Conservation (phyloP, 805 yeast species). For the Saccharomycopsis sp. region DNA sequence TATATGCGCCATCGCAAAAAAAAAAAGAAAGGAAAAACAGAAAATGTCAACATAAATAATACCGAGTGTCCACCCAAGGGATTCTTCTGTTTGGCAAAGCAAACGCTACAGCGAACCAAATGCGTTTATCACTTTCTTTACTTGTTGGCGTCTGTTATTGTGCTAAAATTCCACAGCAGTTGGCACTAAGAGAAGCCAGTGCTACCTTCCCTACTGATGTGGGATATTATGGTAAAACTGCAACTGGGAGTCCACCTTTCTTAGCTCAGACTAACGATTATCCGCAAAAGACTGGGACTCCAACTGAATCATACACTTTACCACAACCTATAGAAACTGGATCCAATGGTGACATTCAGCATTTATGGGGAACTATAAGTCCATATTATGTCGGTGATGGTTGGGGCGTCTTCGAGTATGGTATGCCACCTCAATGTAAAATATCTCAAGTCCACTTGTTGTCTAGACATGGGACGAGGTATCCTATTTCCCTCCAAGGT, state of each 20-base stretch:
- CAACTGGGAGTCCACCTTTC: constrained; percentile 14
- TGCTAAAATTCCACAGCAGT: too few relatives aligned
- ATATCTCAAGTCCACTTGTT: constrained; percentile 63
- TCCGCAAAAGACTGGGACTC: constrained; percentile 8
- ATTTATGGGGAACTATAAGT: constrained; percentile 21
- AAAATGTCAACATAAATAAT: too few relatives aligned
- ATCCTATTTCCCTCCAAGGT: constrained; percentile 39
- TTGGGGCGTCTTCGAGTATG: constrained; percentile 23
- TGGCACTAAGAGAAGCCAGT: too few relatives aligned
- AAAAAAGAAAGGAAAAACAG: too few relatives aligned
- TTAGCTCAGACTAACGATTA: constrained; percentile 15
- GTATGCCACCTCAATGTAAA: constrained; percentile 34
- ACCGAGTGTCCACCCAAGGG: too few relatives aligned
- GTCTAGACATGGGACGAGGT: constrained; percentile 78
- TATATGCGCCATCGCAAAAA: too few relatives aligned
- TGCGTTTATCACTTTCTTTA: background rate
- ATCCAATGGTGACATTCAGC: constrained; percentile 20
- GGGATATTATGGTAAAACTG: constrained; percentile 14
- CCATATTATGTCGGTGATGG: constrained; percentile 23
- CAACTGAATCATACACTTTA: constrained; percentile 4
- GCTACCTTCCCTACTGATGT: constrained; percentile 18
- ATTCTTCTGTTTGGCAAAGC: too few relatives aligned
- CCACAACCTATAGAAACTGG: constrained; percentile 22
- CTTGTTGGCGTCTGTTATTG: background rate
- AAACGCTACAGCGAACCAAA: too few relatives aligned